These are phyloP conservation scores for Psidium friedrichsthalianum DNA, from an alignment of 345 rosid species.

Conservation along the genomic window DNA sequence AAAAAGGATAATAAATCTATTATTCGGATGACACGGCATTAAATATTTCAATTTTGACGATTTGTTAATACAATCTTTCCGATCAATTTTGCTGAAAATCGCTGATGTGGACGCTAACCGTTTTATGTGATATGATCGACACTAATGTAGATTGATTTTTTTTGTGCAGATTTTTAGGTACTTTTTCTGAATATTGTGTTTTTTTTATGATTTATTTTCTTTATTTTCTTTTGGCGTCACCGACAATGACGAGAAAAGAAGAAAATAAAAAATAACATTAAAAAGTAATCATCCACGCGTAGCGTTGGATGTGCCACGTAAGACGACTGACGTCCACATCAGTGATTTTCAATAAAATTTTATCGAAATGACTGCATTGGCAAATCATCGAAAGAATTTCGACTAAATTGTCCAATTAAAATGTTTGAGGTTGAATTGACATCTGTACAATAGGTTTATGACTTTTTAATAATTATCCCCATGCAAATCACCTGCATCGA, in stretches of 20 bases:
- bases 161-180: background rate
- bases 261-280: background rate
- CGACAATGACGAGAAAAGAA: background rate
- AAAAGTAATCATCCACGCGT: accelerated
- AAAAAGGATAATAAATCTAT: accelerated
- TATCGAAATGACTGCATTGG: accelerated
- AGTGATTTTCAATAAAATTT: accelerated
- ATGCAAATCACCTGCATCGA: background rate
- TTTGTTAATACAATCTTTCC: accelerated
- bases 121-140: accelerated
- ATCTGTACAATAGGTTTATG: accelerated
- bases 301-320: accelerated
- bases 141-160: no score
- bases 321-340: accelerated
- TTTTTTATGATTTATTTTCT: no score
- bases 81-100: accelerated
- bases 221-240: accelerated
- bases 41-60: accelerated
- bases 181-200: background rate
- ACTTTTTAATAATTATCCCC: background rate
- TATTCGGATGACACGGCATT: accelerated
- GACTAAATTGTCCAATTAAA: accelerated
- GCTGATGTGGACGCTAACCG: accelerated
- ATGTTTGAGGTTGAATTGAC: accelerated
- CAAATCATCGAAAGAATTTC: accelerated